Evolutionary conservation across 2,329 filamentous ascomycete species (phyloP).

Genomic region (Ophiocordyceps unilateralis): DNA sequence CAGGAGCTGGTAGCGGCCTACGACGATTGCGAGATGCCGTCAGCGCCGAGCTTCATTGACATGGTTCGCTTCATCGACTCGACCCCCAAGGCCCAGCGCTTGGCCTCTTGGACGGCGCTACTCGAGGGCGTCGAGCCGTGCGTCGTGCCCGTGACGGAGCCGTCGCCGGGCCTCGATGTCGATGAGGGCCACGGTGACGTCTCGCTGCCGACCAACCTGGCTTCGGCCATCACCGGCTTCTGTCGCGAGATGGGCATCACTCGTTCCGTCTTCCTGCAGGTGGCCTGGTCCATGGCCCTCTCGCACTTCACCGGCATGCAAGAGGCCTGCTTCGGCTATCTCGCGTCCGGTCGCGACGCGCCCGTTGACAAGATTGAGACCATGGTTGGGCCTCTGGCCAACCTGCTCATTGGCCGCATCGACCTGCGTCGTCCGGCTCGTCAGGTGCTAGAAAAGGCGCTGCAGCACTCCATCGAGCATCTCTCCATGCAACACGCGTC

Average conservation of each 20-base stretch:
- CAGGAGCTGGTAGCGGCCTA: slow-evolving; percentile 12
- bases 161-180: neutral
- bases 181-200: neutral
- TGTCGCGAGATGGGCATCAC: slow-evolving; percentile 24
- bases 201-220: neutral
- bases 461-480: slow-evolving; percentile 26
- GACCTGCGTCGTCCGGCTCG: slow-evolving; percentile 9
- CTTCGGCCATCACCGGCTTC: slow-evolving; percentile 8
- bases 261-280: slow-evolving; percentile 29
- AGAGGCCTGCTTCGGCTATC: slow-evolving; percentile 35
- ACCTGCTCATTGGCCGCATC: slow-evolving; percentile 34
- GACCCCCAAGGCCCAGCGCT: slow-evolving; percentile 1
- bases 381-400: slow-evolving; percentile 34
- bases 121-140: slow-evolving; percentile 3
- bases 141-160: slow-evolving; percentile 2
- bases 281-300: slow-evolving; percentile 33
- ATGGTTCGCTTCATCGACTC: slow-evolving; percentile 2
- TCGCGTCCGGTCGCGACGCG: slow-evolving; percentile 34
- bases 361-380: slow-evolving; percentile 28
- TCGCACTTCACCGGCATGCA: slow-evolving; percentile 25
- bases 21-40: slow-evolving; percentile 2
- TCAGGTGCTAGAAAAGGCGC: slow-evolving; percentile 24
- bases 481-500: slow-evolving; percentile 32
- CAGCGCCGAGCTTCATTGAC: slow-evolving; percentile 1
- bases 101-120: slow-evolving; percentile 3